Percentiles rank a stretch among this genome's conserved stretches.
Evolutionary conservation across 805 yeast genomes (phyloP).

Genomic region (Candida palmyrensis): DNA sequence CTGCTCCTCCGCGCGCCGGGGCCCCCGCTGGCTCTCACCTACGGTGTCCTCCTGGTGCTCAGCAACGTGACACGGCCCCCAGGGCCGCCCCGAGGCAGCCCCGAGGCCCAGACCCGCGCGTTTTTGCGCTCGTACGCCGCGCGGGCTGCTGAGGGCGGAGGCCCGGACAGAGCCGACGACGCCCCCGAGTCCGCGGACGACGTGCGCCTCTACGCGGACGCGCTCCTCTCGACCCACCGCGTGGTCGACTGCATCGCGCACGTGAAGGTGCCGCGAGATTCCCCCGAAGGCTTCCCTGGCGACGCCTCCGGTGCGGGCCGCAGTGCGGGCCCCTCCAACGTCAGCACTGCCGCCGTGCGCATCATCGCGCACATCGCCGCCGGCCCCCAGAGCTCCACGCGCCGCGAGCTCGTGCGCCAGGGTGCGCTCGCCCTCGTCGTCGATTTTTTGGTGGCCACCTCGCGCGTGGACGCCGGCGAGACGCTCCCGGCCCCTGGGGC

Average conservation of each 20-base stretch:
- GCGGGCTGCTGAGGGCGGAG: too few species aligned
- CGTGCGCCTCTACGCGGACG: conserved; percentile 27
- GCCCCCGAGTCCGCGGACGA: conserved; percentile 18
- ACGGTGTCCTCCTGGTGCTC: conserved; percentile 39
- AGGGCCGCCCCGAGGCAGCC: conserved; percentile 16
- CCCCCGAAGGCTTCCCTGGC: conserved; percentile 7
- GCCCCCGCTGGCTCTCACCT: conserved; percentile 17
- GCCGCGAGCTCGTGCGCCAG: conserved; percentile 39
- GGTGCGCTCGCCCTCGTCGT: conserved; percentile 39
- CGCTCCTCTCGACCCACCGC: conserved; percentile 20
- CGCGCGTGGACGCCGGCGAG: conserved; percentile 15
- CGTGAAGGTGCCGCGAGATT: conserved; percentile 12
- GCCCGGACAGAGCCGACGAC: conserved; percentile 20
- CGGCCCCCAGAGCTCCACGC: conserved; percentile 16
- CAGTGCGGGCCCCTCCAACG: conserved; percentile 4
- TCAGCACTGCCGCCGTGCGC: conserved; percentile 21
- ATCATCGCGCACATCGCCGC: conserved; percentile 31
- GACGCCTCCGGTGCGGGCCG: conserved; percentile 4
- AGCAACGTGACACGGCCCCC: conserved; percentile 33
- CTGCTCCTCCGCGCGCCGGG: conserved; percentile 3
- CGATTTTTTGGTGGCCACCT: conserved; percentile 30
- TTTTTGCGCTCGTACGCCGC: conserved; percentile 32
- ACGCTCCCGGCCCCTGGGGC: conserved; percentile 14
- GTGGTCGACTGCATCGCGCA: conserved; percentile 14
- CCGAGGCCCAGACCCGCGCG: conserved; percentile 29